phyloP scores from a whole-genome alignment of 1,284 basidiomycete genomes.

The Naganishia cerealis region DNA sequence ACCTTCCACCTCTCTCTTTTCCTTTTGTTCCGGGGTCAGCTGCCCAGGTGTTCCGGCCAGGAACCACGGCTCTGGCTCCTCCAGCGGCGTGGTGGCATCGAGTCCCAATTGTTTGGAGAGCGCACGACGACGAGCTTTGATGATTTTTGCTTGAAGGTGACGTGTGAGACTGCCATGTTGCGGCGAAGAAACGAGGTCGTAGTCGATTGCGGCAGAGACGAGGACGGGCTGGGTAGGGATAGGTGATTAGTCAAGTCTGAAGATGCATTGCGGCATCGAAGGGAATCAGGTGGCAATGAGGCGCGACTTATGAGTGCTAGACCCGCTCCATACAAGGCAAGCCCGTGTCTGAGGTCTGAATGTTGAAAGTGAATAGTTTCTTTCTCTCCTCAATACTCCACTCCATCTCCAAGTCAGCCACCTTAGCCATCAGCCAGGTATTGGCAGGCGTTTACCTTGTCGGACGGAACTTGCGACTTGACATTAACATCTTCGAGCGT shows the following conservation, averaged over 20 bases:
- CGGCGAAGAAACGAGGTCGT: slow-evolving; percentile 76
- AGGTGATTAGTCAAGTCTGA: background rate
- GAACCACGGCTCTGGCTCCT: slow-evolving; percentile 56
- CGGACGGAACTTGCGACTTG: too few species aligned
- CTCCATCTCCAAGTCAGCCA: too few species aligned
- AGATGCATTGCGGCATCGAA: too few species aligned
- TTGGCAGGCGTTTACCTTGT: too few species aligned
- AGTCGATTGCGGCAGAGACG: slow-evolving; percentile 91
- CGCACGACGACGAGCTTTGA: slow-evolving; percentile 58
- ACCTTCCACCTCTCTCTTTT: slow-evolving; percentile 70
- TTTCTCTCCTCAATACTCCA: too few species aligned
- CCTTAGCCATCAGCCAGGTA: too few species aligned
- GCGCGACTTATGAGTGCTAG: too few species aligned
- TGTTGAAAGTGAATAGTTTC: too few species aligned
- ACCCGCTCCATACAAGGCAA: too few species aligned
- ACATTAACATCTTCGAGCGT: too few species aligned
- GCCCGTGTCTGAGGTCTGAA: too few species aligned
- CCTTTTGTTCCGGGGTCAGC: slow-evolving; percentile 61
- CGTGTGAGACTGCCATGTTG: slow-evolving; percentile 75
- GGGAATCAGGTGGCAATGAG: too few species aligned
- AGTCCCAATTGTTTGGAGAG: slow-evolving; percentile 63
- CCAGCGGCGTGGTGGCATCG: slow-evolving; percentile 59
- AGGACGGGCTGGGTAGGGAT: slow-evolving; percentile 71
- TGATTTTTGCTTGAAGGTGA: slow-evolving; percentile 58
- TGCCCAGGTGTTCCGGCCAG: slow-evolving; percentile 62